Evolutionary conservation across 495 filamentous ascomycete species (phyloP).

Genomic region (Neurospora tetrasperma): DNA sequence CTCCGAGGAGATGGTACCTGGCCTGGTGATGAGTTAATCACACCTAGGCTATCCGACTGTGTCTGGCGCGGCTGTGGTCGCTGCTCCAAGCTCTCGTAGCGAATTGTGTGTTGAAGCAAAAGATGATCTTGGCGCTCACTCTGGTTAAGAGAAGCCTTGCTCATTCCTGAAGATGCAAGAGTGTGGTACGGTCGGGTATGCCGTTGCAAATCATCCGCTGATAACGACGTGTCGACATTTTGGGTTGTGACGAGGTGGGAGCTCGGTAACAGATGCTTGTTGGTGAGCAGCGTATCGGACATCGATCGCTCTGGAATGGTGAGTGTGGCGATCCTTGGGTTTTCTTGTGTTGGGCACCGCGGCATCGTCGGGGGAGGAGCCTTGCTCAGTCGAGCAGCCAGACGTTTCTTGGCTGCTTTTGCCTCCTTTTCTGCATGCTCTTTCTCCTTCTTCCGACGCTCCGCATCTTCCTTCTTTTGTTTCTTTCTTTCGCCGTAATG

Average conservation of each 20-base stretch:
- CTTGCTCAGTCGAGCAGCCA: constrained; percentile 25
- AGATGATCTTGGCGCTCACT: neutral
- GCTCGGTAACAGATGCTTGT: constrained; percentile 2
- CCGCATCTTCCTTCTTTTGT: constrained; percentile 37
- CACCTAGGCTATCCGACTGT: constrained; percentile 5
- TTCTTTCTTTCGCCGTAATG: constrained; percentile 38
- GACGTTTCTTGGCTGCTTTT: constrained; percentile 22
- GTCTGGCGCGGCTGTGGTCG: constrained; percentile 5
- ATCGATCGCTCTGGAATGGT: constrained; percentile 18
- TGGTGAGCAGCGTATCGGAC: constrained; percentile 22
- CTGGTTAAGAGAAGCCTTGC: neutral
- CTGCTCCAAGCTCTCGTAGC: neutral
- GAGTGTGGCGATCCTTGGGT: constrained; percentile 1
- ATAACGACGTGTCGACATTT: constrained; percentile 9
- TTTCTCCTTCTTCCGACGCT: constrained; percentile 33
- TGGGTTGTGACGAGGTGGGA: constrained; percentile 2
- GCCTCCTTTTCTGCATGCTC: constrained; percentile 28
- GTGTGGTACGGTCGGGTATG: constrained; percentile 15
- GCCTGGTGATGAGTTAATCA: neutral
- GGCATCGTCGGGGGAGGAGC: constrained; percentile 14
- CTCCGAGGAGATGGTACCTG: constrained; percentile 5
- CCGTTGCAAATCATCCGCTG: constrained; percentile 14
- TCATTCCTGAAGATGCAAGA: constrained; percentile 2
- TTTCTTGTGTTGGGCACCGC: constrained; percentile 10
- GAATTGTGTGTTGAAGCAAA: neutral